phyloP scores from a whole-genome alignment of 2,329 filamentous ascomycete species.

The Diaporthe capsici region DNA sequence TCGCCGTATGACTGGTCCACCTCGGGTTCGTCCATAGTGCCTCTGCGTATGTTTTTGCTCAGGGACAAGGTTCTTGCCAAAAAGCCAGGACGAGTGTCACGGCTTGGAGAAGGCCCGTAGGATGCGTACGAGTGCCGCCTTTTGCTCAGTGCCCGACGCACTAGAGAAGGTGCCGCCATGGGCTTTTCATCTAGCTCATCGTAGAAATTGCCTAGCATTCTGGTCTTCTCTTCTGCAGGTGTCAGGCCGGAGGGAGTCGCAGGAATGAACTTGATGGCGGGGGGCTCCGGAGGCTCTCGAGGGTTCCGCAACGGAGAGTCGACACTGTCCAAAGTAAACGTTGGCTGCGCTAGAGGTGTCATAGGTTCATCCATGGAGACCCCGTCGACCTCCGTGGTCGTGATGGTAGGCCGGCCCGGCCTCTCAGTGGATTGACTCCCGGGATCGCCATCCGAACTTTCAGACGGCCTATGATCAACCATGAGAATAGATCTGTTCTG shows the following conservation, averaged over 20 bases:
- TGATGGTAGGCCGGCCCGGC: slow-evolving; percentile 54
- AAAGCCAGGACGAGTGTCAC: slow-evolving; percentile 54
- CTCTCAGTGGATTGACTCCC: slow-evolving; percentile 40
- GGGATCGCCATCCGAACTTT: slow-evolving; percentile 56
- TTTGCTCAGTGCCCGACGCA: slow-evolving; percentile 67
- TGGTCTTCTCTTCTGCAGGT: slow-evolving; percentile 66
- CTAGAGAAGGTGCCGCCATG: slow-evolving; percentile 62
- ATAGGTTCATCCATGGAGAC: slow-evolving; percentile 52
- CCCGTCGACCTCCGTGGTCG: slow-evolving; percentile 56
- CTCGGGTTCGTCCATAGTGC: slow-evolving; percentile 47
- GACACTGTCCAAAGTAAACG: slow-evolving; percentile 65
- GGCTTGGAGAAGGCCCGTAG: slow-evolving; percentile 57
- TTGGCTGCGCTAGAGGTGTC: slow-evolving; percentile 68
- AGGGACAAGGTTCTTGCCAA: slow-evolving; percentile 68
- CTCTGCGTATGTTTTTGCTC: slow-evolving; percentile 56
- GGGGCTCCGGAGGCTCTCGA: slow-evolving; percentile 69
- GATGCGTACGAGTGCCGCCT: slow-evolving; percentile 60
- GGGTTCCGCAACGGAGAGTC: slow-evolving; percentile 76
- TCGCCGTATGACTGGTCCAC: slow-evolving; percentile 48
- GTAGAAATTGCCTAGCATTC: slow-evolving; percentile 68
- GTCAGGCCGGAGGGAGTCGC: slow-evolving; percentile 74
- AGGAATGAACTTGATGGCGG: slow-evolving; percentile 71
- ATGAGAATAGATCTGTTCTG: slow-evolving; percentile 75
- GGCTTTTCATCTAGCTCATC: slow-evolving; percentile 63
- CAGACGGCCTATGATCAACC: slow-evolving; percentile 69